phyloP scores from a whole-genome alignment of 2,329 filamentous ascomycete genomes.

The Talaromyces sp. region DNA sequence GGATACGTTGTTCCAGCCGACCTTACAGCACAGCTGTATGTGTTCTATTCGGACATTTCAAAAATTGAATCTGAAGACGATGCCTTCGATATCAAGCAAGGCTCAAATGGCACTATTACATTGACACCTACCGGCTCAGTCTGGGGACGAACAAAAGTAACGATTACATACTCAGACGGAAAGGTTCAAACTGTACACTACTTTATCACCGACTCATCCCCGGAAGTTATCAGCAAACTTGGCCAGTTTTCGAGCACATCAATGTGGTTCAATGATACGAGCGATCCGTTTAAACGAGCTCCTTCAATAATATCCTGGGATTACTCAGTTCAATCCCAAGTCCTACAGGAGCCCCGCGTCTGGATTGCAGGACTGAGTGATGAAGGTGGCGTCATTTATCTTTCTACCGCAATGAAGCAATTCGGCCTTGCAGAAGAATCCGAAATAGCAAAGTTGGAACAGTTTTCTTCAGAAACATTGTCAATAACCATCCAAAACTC shows the following conservation, averaged over 20 bases:
- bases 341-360: constrained; percentile 51
- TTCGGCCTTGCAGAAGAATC: constrained; percentile 52
- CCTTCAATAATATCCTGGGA: constrained; percentile 63
- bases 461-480: constrained; percentile 56
- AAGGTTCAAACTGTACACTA: constrained; percentile 60
- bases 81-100: constrained; percentile 40
- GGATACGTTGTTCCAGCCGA: constrained; percentile 59
- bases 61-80: constrained; percentile 9
- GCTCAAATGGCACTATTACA: constrained; percentile 42
- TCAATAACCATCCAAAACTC: constrained; percentile 53
- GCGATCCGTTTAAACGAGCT: constrained; percentile 58
- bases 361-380: constrained; percentile 65
- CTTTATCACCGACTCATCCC: constrained; percentile 54
- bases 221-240: constrained; percentile 50
- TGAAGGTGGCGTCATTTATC: constrained; percentile 60
- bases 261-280: constrained; percentile 55
- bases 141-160: constrained; percentile 56
- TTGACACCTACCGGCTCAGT: constrained; percentile 41
- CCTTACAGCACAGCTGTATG: constrained; percentile 49
- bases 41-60: constrained; percentile 46
- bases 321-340: constrained; percentile 33
- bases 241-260: constrained; percentile 58
- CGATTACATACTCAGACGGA: constrained; percentile 52
- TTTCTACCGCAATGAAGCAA: constrained; percentile 60
- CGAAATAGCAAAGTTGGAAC: constrained; percentile 58